phyloP scores from a whole-genome alignment of 495 filamentous ascomycete species.

The Podospora didyma region DNA sequence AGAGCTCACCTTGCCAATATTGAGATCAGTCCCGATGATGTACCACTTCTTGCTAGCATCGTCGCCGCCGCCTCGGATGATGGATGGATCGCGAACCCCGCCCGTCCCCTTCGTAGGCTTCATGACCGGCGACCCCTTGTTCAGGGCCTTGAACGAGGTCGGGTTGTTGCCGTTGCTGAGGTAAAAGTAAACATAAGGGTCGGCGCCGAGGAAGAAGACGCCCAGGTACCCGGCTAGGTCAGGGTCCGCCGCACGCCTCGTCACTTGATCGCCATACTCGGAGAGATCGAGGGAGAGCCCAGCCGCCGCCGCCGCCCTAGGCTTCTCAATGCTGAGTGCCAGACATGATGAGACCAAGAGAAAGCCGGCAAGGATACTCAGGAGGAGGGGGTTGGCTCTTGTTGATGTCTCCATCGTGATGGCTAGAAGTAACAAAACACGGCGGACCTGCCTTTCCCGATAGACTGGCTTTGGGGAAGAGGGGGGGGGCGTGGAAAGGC shows the following conservation, averaged over 20 bases:
- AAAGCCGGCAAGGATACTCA: background rate
- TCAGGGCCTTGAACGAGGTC: constrained; percentile 42
- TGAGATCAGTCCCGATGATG: constrained; percentile 49
- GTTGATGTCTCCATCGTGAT: too few relatives aligned
- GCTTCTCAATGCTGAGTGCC: background rate
- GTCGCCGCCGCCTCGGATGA: constrained; percentile 42
- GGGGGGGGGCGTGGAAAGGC: background rate
- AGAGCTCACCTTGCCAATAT: constrained; percentile 43
- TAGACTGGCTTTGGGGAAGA: background rate
- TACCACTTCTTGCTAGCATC: constrained; percentile 52
- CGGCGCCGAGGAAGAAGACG: constrained; percentile 50
- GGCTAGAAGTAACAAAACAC: too few relatives aligned
- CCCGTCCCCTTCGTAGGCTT: constrained; percentile 47
- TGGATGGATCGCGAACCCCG: constrained; percentile 46
- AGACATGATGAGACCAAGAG: background rate
- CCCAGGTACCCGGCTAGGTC: constrained; percentile 45
- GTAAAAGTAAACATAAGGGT: constrained; percentile 53
- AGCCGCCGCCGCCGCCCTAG: background rate
- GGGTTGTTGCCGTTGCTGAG: constrained; percentile 48
- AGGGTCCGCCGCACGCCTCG: constrained; percentile 34
- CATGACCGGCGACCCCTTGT: constrained; percentile 43
- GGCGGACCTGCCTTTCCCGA: background rate
- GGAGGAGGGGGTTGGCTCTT: background rate
- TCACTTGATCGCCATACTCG: constrained; percentile 6
- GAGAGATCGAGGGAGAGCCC: constrained; percentile 4